A percentile compares a stretch with the other conserved stretches of the same genome.
These are phyloP conservation scores for Tulasnella sp. DNA, from an alignment of 768 basidiomycete species.

Conservation along the genomic window DNA sequence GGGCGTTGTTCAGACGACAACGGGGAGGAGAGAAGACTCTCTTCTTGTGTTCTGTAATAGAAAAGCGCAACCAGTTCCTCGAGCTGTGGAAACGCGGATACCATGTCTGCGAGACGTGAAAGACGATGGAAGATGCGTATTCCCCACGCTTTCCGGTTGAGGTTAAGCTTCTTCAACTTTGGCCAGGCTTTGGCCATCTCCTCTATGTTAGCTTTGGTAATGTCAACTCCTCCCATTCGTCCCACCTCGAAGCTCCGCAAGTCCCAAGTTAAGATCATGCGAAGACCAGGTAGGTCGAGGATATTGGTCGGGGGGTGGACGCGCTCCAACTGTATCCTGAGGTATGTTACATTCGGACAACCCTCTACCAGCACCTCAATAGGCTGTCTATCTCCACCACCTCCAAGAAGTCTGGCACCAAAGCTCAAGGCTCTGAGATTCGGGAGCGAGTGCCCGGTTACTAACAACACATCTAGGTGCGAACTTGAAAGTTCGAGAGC, in stretches of 20 bases:
- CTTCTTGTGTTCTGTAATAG: background rate
- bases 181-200: background rate
- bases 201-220: background rate
- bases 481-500: no score
- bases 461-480: no score
- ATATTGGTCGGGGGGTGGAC: no score
- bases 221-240: accelerated
- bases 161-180: background rate
- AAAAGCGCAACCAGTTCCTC: background rate
- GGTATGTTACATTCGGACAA: no score
- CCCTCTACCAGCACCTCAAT: no score
- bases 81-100: background rate
- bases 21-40: background rate
- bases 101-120: background rate
- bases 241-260: background rate
- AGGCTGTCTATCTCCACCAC: no score
- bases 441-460: no score
- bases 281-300: background rate
- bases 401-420: no score
- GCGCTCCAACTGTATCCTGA: no score
- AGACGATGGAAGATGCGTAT: background rate
- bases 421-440: no score
- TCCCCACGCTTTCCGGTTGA: background rate
- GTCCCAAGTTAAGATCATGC: background rate
- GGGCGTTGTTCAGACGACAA: background rate